phyloP scores from a whole-genome alignment of 1,284 basidiomycete genomes.

The Leccinum griseonigrum region DNA sequence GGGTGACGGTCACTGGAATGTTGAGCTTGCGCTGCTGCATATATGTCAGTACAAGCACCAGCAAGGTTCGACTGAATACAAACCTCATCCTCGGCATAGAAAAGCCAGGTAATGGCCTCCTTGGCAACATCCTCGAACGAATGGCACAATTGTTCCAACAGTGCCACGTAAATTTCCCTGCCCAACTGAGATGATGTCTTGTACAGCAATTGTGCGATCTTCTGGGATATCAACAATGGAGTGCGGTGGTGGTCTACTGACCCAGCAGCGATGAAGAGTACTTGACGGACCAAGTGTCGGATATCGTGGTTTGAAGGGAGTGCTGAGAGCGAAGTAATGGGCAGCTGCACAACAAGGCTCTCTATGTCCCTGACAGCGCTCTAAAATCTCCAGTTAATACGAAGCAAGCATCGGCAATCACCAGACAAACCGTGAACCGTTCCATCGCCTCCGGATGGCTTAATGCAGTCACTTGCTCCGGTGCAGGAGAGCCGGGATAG shows the following conservation, averaged over 20 bases:
- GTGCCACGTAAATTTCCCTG: slow-evolving; percentile 86
- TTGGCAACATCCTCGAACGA: slow-evolving; percentile 91
- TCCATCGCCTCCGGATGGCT: slow-evolving; percentile 75
- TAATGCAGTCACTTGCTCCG: slow-evolving; percentile 44
- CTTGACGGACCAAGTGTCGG: slow-evolving; percentile 78
- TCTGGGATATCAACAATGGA: slow-evolving; percentile 91
- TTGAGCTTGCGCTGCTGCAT: slow-evolving; percentile 91
- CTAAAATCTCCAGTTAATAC: slow-evolving; percentile 32
- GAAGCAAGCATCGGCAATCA: background rate
- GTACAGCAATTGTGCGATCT: slow-evolving; percentile 87
- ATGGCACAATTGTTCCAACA: slow-evolving; percentile 89
- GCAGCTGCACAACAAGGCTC: slow-evolving; percentile 68
- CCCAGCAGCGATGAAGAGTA: slow-evolving; percentile 77
- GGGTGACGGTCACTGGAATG: slow-evolving; percentile 87
- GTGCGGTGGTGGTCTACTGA: slow-evolving; percentile 82
- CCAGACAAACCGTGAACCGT: slow-evolving; percentile 59
- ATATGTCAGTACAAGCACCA: slow-evolving; percentile 14
- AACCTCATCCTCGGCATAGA: slow-evolving; percentile 96
- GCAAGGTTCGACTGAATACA: slow-evolving; percentile 23
- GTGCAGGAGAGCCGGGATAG: slow-evolving; percentile 52
- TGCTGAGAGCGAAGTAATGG: slow-evolving; percentile 61
- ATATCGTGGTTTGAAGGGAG: slow-evolving; percentile 86
- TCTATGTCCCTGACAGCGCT: slow-evolving; percentile 78
- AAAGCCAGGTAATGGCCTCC: slow-evolving; percentile 95
- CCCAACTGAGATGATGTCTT: slow-evolving; percentile 82